A percentile compares a stretch with the other conserved stretches of the same genome.
Conservation (phyloP, 1,284 basidiomycete species). For the Stereum hirsutum region DNA sequence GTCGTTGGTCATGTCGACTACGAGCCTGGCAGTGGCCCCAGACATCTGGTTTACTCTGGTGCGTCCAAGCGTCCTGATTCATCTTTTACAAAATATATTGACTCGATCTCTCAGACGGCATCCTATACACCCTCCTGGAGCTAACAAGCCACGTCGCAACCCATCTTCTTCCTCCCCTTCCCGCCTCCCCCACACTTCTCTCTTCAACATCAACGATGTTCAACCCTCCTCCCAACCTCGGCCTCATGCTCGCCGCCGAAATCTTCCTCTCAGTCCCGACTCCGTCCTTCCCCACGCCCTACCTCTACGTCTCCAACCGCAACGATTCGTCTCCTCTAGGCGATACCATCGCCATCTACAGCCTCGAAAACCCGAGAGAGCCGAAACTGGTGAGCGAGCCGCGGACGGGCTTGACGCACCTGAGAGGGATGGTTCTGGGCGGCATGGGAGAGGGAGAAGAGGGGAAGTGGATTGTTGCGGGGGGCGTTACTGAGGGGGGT, state of each 20-base stretch:
- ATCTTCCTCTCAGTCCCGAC: slow-evolving; percentile 42
- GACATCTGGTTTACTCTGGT: slow-evolving; percentile 59
- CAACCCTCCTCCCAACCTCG: slow-evolving; percentile 26
- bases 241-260: slow-evolving; percentile 45
- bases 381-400: slow-evolving; percentile 16
- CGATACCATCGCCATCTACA: slow-evolving; percentile 53
- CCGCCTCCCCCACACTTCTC: slow-evolving; percentile 31
- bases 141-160: slow-evolving; percentile 46
- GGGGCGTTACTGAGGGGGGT: slow-evolving; percentile 20
- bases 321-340: slow-evolving; percentile 53
- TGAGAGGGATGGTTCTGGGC: slow-evolving; percentile 20
- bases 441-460: slow-evolving; percentile 13
- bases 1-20: slow-evolving; percentile 33
- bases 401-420: slow-evolving; percentile 20
- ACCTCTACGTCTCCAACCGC: slow-evolving; percentile 55
- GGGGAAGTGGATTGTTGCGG: slow-evolving; percentile 18
- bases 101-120: slow-evolving; percentile 27
- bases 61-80: slow-evolving; percentile 13
- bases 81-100: not conserved
- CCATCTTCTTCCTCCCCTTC: slow-evolving; percentile 36
- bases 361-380: slow-evolving; percentile 5
- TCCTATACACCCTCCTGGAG: slow-evolving; percentile 59
- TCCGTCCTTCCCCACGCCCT: slow-evolving; percentile 30
- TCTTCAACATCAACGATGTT: slow-evolving; percentile 35
- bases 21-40: slow-evolving; percentile 52